Conservation (phyloP, 2,329 filamentous ascomycete species). For the Nemania abortiva region DNA sequence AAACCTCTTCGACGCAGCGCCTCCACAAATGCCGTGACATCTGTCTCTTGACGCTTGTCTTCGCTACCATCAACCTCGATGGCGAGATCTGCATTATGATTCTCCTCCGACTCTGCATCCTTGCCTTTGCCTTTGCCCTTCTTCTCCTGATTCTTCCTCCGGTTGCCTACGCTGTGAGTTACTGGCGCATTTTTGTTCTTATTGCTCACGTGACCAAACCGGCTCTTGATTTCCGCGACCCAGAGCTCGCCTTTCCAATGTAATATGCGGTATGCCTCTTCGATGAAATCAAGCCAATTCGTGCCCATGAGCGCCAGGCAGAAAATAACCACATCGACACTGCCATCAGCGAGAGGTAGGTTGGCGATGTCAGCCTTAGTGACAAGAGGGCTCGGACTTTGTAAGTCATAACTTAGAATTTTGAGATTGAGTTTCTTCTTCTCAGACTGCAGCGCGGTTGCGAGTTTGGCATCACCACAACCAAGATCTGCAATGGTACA, state of each 20-base stretch:
- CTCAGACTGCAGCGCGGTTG: slow-evolving; percentile 73
- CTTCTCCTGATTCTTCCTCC: slow-evolving; percentile 62
- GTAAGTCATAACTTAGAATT: slow-evolving; percentile 88
- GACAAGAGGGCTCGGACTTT: slow-evolving; percentile 79
- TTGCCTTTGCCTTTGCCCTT: slow-evolving; percentile 60
- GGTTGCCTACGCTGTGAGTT: slow-evolving; percentile 78
- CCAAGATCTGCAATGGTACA: slow-evolving; percentile 91
- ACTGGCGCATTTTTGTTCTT: slow-evolving; percentile 61
- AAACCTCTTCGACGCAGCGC: slow-evolving; percentile 86
- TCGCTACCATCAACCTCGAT: slow-evolving; percentile 78
- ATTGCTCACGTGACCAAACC: slow-evolving; percentile 76
- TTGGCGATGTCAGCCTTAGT: slow-evolving; percentile 90
- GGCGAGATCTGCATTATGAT: slow-evolving; percentile 68
- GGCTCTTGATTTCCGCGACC: slow-evolving; percentile 96
- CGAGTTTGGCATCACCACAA: slow-evolving; percentile 90
- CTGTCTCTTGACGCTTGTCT: slow-evolving; percentile 77
- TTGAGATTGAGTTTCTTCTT: slow-evolving; percentile 76
- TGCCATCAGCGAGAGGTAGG: slow-evolving; percentile 79
- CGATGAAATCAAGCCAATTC: slow-evolving; percentile 96
- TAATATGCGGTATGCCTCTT: slow-evolving; percentile 92
- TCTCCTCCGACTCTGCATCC: slow-evolving; percentile 61
- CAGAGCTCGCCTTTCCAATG: slow-evolving; percentile 96
- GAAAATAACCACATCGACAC: slow-evolving; percentile 90
- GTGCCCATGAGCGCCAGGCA: slow-evolving; percentile 98
- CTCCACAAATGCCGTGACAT: slow-evolving; percentile 87